A percentile compares a stretch with the other conserved stretches of the same genome.
Conservation (phyloP, 1,284 basidiomycete genomes). For the Cutaneotrichosporon cutaneum region DNA sequence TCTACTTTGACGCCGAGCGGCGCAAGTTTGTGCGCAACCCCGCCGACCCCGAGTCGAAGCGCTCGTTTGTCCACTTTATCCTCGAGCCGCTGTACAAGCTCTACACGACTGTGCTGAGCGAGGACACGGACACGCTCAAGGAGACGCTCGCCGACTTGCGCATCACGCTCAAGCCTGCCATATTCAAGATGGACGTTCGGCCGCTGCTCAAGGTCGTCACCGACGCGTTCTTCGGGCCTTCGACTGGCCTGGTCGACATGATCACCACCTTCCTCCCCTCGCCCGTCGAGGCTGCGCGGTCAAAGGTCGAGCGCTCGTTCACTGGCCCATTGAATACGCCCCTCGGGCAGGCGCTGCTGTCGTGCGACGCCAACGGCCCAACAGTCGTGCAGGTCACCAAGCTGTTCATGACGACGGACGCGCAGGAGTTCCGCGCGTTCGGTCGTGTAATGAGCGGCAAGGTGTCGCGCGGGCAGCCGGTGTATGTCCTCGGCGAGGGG, state of each 20-base stretch:
- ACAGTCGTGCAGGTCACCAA: constrained; percentile 92
- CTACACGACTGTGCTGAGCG: constrained; percentile 87
- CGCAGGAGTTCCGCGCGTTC: constrained; percentile 91
- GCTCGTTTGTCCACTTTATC: constrained; percentile 95
- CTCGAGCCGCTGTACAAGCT: constrained; percentile 96
- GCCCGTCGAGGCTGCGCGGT: constrained; percentile 66
- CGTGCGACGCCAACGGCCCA: constrained; percentile 79
- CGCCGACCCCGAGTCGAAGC: constrained; percentile 72
- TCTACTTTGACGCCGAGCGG: constrained; percentile 79
- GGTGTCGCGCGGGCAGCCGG: constrained; percentile 71
- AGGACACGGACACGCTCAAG: constrained; percentile 80
- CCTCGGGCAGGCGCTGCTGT: constrained; percentile 72
- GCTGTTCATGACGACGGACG: constrained; percentile 92
- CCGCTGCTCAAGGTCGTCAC: constrained; percentile 90
- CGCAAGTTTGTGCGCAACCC: constrained; percentile 88
- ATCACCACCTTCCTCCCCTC: constrained; percentile 86
- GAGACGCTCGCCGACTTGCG: constrained; percentile 75
- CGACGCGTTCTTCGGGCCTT: constrained; percentile 91
- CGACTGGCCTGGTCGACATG: constrained; percentile 87
- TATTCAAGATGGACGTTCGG: constrained; percentile 97
- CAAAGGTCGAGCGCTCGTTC: constrained; percentile 81
- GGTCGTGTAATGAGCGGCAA: constrained; percentile 94
- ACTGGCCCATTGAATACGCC: constrained; percentile 80
- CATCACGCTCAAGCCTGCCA: constrained; percentile 85
- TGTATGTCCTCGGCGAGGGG: constrained; percentile 96